Percentiles rank a stretch among this genome's conserved stretches.
Conservation (phyloP, 768 basidiomycete genomes). For the Rubroboletus pulcherrimus region DNA sequence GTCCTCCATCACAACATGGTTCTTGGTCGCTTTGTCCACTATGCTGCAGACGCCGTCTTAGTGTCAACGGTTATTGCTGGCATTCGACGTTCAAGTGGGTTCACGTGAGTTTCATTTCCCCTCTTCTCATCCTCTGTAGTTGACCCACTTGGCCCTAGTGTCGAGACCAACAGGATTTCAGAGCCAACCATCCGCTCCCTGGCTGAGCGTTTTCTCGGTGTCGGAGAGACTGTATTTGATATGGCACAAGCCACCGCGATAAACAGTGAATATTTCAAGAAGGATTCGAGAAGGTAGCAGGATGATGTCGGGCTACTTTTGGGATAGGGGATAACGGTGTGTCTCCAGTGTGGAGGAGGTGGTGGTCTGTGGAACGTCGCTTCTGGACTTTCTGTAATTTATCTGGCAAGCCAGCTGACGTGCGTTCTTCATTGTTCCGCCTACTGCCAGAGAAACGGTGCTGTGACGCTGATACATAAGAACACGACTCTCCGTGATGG, state of each 20-base stretch:
- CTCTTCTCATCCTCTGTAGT: background rate
- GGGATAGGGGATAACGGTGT: background rate
- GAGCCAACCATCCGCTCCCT: constrained; percentile 75
- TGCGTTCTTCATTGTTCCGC: constrained; percentile 22
- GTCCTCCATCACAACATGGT: constrained; percentile 40
- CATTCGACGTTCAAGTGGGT: constrained; percentile 85
- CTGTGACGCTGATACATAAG: constrained; percentile 1
- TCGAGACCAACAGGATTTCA: constrained; percentile 63
- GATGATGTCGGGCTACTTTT: background rate
- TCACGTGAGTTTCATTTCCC: constrained; percentile 58
- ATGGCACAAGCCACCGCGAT: constrained; percentile 82
- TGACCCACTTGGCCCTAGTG: constrained; percentile 38
- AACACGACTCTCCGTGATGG: constrained; percentile 9
- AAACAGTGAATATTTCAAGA: constrained; percentile 80
- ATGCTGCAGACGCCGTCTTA: constrained; percentile 78
- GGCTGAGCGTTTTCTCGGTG: constrained; percentile 76
- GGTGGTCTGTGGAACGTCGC: constrained; percentile 9
- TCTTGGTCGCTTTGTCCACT: constrained; percentile 73
- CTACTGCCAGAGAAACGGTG: constrained; percentile 7
- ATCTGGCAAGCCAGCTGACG: constrained; percentile 20
- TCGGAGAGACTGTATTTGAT: constrained; percentile 89
- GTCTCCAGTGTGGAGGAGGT: constrained; percentile 8
- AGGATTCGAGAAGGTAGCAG: constrained; percentile 38
- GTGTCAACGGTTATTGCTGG: constrained; percentile 90
- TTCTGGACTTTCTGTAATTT: constrained; percentile 28